phyloP scores from a whole-genome alignment of 768 basidiomycete species.

The Auricularia heimuer region DNA sequence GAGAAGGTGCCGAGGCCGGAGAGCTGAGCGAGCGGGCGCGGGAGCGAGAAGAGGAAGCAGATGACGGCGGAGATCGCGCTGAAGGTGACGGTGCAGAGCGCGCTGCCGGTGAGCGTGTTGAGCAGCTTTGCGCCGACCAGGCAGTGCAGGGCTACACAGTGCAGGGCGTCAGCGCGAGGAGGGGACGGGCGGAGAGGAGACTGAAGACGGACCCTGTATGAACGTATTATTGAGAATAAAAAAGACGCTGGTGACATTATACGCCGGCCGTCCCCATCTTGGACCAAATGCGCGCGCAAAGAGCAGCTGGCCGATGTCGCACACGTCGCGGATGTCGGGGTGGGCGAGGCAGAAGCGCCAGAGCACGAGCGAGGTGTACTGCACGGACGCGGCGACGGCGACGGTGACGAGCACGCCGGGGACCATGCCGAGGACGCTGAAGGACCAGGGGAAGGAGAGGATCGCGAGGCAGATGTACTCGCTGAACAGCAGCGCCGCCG shows the following conservation, averaged over 20 bases:
- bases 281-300: conserved; percentile 30
- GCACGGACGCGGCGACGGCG: conserved; percentile 27
- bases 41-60: conserved; percentile 34
- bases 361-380: conserved; percentile 39
- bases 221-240: conserved; percentile 48
- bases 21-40: conserved; percentile 35
- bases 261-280: conserved; percentile 24
- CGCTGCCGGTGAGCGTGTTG: conserved; percentile 35
- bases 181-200: too few species aligned
- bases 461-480: conserved; percentile 38
- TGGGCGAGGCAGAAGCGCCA: conserved; percentile 41
- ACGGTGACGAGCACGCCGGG: conserved; percentile 34
- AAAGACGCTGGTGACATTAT: conserved; percentile 41
- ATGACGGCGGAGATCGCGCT: conserved; percentile 25
- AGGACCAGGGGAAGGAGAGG: conserved; percentile 29
- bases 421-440: conserved; percentile 31
- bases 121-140: conserved; percentile 37
- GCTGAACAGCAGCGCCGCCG: conserved; percentile 34
- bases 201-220: conserved; percentile 32
- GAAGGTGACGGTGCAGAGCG: conserved; percentile 32
- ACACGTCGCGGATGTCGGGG: conserved; percentile 40
- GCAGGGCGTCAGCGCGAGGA: too few species aligned
- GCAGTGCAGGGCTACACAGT: conserved; percentile 34
- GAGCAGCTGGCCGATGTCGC: conserved; percentile 39
- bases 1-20: conserved; percentile 30